These are phyloP conservation scores for Kuraishia borneana DNA, from an alignment of 805 yeast genomes.

Conservation along the genomic window DNA sequence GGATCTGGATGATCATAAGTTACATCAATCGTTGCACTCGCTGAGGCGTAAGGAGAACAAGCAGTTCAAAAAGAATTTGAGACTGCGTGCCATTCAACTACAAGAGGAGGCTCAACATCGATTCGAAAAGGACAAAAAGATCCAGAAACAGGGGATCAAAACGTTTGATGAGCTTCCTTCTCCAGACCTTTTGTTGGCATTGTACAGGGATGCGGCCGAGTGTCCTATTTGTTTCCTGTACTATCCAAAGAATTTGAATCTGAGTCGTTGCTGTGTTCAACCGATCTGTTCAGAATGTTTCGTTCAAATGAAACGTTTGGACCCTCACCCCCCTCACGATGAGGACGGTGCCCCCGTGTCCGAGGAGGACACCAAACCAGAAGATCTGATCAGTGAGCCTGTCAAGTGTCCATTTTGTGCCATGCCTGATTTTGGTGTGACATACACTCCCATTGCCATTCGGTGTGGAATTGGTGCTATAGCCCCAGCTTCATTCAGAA, in stretches of 20 bases:
- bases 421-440: conserved; percentile 72
- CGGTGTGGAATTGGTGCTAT: conserved; percentile 47
- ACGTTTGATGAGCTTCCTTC: conserved; percentile 23
- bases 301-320: conserved; percentile 85
- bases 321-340: conserved; percentile 91
- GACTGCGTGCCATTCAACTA: conserved; percentile 23
- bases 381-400: conserved; percentile 70
- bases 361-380: conserved; percentile 29
- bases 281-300: conserved; percentile 95
- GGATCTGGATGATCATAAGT: conserved; percentile 51
- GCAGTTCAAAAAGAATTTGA: conserved; percentile 25
- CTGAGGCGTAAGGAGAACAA: conserved; percentile 39
- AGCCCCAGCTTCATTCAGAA: conserved; percentile 32
- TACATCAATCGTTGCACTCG: conserved; percentile 34
- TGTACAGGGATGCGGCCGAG: conserved; percentile 64
- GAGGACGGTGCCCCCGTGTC: conserved; percentile 20
- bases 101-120: conserved; percentile 23
- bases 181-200: conserved; percentile 34
- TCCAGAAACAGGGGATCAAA: conserved; percentile 13
- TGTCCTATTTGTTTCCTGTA: conserved; percentile 92
- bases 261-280: conserved; percentile 82
- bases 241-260: conserved; percentile 69
- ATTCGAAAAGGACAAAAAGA: conserved; percentile 18
- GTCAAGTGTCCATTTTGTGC: conserved; percentile 94
- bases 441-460: conserved; percentile 58